These are phyloP conservation scores for Blastomyces gilchristii DNA, from an alignment of 2,329 filamentous ascomycete genomes.

Conservation along the genomic window DNA sequence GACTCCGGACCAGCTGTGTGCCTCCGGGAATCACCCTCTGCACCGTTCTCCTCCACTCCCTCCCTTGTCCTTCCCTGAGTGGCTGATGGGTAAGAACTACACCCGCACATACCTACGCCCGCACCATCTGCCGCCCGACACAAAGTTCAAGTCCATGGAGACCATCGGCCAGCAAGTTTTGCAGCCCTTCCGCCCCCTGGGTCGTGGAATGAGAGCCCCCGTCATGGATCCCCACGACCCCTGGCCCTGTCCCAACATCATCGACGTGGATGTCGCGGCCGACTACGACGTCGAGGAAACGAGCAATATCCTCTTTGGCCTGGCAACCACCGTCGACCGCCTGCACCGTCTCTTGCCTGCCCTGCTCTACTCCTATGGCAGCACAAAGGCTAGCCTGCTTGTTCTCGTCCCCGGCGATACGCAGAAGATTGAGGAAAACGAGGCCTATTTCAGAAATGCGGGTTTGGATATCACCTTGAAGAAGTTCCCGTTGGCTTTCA, in stretches of 20 bases:
- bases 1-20: conserved; percentile 22
- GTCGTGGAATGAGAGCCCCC: conserved; percentile 31
- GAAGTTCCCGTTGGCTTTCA: conserved; percentile 33
- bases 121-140: conserved; percentile 26
- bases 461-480: conserved; percentile 33
- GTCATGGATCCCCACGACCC: conserved; percentile 24
- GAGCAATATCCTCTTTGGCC: conserved; percentile 33
- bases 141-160: conserved; percentile 32
- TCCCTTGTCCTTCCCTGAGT: conserved; percentile 31
- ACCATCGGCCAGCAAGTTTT: conserved; percentile 30
- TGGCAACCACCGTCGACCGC: conserved; percentile 36
- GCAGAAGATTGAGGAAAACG: conserved; percentile 30
- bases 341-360: conserved; percentile 32
- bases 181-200: conserved; percentile 29
- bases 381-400: conserved; percentile 32
- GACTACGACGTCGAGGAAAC: conserved; percentile 33
- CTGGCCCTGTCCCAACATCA: conserved; percentile 29
- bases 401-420: conserved; percentile 35
- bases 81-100: conserved; percentile 36
- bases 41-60: conserved; percentile 22
- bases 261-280: conserved; percentile 33
- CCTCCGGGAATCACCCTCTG: conserved; percentile 15
- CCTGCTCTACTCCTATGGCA: conserved; percentile 34
- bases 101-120: conserved; percentile 35
- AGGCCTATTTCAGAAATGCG: conserved; percentile 34